These are phyloP conservation scores for Chalara sp. DNA, from an alignment of 2,329 filamentous ascomycete species.

Conservation along the genomic window DNA sequence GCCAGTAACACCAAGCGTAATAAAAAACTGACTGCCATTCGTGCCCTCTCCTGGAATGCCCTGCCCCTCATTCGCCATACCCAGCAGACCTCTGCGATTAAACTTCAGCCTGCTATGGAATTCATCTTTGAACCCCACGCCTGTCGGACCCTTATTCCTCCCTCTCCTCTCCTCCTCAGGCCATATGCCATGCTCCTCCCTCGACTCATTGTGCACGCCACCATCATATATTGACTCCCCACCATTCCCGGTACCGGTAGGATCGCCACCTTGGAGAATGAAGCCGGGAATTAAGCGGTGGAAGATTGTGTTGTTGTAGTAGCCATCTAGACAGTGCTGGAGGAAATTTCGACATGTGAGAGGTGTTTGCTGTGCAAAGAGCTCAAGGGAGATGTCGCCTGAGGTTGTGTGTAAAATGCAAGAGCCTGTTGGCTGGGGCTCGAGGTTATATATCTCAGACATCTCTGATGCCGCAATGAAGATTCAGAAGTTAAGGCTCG, in stretches of 20 bases:
- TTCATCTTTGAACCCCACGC: constrained; percentile 70
- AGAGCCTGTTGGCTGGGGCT: constrained; percentile 89
- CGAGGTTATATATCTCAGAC: constrained; percentile 89
- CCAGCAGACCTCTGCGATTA: constrained; percentile 81
- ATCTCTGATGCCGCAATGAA: constrained; percentile 39
- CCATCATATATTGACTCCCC: constrained; percentile 90
- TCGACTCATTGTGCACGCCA: constrained; percentile 53
- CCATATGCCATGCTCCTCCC: constrained; percentile 27
- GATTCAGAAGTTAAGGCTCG: not conserved
- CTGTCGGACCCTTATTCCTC: constrained; percentile 50
- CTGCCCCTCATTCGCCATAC: constrained; percentile 88
- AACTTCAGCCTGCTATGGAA: constrained; percentile 90
- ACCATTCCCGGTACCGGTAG: constrained; percentile 84
- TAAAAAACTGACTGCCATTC: constrained; percentile 96
- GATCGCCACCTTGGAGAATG: constrained; percentile 90
- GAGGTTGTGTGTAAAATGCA: constrained; percentile 84
- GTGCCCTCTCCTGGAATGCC: constrained; percentile 50
- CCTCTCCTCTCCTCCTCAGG: constrained; percentile 60
- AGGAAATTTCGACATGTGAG: constrained; percentile 92
- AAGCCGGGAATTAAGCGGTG: constrained; percentile 90
- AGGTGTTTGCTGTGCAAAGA: constrained; percentile 92
- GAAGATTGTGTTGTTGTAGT: constrained; percentile 91
- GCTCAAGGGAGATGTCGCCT: constrained; percentile 83
- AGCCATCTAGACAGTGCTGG: constrained; percentile 88
- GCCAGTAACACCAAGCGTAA: constrained; percentile 78